Base-by-base conservation (phyloP, 805 yeast genomes). In the Candida hungchunana region DNA sequence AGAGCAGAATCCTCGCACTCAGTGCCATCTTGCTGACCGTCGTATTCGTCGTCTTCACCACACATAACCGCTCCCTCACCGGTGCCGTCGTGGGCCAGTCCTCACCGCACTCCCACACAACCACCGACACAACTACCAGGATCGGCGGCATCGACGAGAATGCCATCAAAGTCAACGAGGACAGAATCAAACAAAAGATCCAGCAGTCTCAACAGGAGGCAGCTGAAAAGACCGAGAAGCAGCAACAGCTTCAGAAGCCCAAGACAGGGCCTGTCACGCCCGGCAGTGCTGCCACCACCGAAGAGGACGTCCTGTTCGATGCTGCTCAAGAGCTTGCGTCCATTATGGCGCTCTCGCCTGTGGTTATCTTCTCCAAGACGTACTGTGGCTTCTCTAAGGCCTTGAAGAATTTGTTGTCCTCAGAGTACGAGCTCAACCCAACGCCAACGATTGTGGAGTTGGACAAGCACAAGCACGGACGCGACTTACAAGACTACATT, bases 381-480 rank as follows among this genome's bases (percentile, higher is more conserved):
- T 53, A 65, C 52, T 84, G 96, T 63, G 97, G 96, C 20, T 86
- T 67, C 59, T 83, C 94, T 15, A 73, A 71, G 52, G 69, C 66
- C 36, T 71, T 89, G 51, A 93, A 89, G 63, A 67, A 71, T 18
- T 63, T 89, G 29, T 66, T 90, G 30, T 58, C 60, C 14, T 73
- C 70, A 15, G 73, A 76, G 46, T 88, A 85, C 60, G 70, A 70
- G 33, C 75, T 90, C 42, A 68, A 72, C 3, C 98, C 97, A 5
- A 62, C 67, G 21, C 89, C 87, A 3, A 53, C 67, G 6, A 70
- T 84, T 36, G 85, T 90, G 13, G 97, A 90, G 55, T 67, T 90
- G 34, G 97, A 90, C 60, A 69, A 68, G 51, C 95, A 87, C 57
- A 67, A 71, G 32, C 71, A 86, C 56, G 97, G 97, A 2, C 58